Percentiles rank a stretch among this genome's conserved stretches.
Conservation (phyloP, 352 stramenopile species). For the Phytophthora rubi region DNA sequence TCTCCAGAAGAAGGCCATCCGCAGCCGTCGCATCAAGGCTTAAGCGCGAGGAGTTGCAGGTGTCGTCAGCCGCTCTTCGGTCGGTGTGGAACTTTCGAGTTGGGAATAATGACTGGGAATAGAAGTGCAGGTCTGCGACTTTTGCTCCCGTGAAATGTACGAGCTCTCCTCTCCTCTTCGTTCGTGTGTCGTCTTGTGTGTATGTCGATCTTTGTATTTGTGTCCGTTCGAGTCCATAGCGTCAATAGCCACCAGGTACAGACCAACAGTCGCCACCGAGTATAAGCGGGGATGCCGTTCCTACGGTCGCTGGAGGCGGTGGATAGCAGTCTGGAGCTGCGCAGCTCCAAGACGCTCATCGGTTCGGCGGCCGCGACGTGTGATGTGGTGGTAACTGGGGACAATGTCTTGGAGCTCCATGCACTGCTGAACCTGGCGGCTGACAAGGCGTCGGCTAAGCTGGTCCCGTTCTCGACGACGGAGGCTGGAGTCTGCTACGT, state of each 20-base stretch:
- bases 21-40: conserved; percentile 83
- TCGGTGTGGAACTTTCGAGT: conserved; percentile 33
- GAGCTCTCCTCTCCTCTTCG: conserved; percentile 11
- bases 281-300: conserved; percentile 45
- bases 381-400: conserved; percentile 56
- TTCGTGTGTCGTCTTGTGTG: not conserved
- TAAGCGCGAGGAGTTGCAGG: conserved; percentile 46
- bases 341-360: conserved; percentile 71
- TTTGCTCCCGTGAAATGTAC: conserved; percentile 42
- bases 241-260: conserved; percentile 8
- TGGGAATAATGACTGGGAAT: conserved; percentile 63
- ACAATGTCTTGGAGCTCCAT: conserved; percentile 60
- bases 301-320: conserved; percentile 33
- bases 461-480: conserved; percentile 60
- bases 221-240: not conserved
- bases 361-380: conserved; percentile 51
- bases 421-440: conserved; percentile 55
- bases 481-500: conserved; percentile 55
- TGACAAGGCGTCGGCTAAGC: conserved; percentile 42
- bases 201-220: not conserved
- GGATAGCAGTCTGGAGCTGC: conserved; percentile 41
- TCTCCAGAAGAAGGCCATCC: conserved; percentile 84
- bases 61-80: conserved; percentile 21
- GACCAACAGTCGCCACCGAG: conserved; percentile 26
- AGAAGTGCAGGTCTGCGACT: conserved; percentile 43